Evolutionary conservation across 2,329 filamentous ascomycete species (phyloP).

Genomic region (Colletotrichum trifolii): DNA sequence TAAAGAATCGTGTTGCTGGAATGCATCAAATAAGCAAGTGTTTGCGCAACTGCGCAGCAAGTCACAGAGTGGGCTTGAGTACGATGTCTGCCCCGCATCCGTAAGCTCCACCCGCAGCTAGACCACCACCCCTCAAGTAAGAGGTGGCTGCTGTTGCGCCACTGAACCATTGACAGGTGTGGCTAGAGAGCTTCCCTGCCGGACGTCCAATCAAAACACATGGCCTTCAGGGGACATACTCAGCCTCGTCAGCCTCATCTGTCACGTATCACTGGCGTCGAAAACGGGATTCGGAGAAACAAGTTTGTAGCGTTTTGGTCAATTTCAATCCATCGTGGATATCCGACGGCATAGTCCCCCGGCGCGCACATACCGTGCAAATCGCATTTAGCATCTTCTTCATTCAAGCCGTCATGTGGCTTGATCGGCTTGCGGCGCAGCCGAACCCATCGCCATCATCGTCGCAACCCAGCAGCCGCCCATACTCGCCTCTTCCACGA

Average conservation of each 20-base stretch:
- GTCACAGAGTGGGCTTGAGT: too few relatives aligned
- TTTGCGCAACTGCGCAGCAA: too few relatives aligned
- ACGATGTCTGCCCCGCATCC: too few relatives aligned
- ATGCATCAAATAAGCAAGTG: too few relatives aligned
- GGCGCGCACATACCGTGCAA: not conserved
- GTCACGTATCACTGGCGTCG: constrained; percentile 12
- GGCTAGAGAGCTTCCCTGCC: not conserved
- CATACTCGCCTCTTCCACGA: constrained; percentile 77
- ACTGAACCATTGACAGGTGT: too few relatives aligned
- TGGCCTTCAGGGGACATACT: constrained; percentile 3
- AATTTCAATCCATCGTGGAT: not conserved
- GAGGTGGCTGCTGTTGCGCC: too few relatives aligned
- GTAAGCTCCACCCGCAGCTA: too few relatives aligned
- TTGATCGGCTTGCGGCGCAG: constrained; percentile 84
- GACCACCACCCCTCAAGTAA: too few relatives aligned
- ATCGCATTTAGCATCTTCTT: constrained; percentile 33
- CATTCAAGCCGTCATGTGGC: constrained; percentile 74
- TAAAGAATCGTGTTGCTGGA: too few relatives aligned
- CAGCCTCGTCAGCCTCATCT: constrained; percentile 25
- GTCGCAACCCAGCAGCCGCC: constrained; percentile 69
- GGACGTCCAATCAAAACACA: constrained; percentile 24
- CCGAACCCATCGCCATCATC: constrained; percentile 66
- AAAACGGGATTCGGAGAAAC: constrained; percentile 15
- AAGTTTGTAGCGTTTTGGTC: constrained; percentile 1
- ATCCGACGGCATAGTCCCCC: constrained; percentile 23